Evolutionary conservation across 2,329 filamentous ascomycete species (phyloP).

Genomic region (Colletotrichum sp.): DNA sequence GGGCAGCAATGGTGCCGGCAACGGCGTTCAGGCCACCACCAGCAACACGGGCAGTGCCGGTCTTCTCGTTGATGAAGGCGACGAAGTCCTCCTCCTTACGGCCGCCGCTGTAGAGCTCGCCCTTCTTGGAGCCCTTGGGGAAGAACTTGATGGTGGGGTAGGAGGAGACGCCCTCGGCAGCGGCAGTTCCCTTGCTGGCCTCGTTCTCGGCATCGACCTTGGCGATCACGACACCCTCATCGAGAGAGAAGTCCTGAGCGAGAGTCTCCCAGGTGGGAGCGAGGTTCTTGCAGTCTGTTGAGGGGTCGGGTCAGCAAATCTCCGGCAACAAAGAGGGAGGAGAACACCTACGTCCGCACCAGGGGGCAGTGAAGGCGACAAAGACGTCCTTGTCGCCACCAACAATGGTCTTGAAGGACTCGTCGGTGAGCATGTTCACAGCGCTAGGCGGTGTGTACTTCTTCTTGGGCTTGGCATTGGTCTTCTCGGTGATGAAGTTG

Average conservation of each 20-base stretch:
- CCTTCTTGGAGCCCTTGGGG: slow-evolving; percentile 78
- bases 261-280: slow-evolving; percentile 90
- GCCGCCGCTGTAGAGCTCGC: slow-evolving; percentile 74
- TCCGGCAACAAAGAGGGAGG: not conserved
- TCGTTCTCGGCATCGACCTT: slow-evolving; percentile 95
- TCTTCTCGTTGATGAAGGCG: slow-evolving; percentile 84
- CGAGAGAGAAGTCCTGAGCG: slow-evolving; percentile 79
- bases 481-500: slow-evolving; percentile 85
- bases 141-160: slow-evolving; percentile 99
- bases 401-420: slow-evolving; percentile 76
- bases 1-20: slow-evolving; percentile 81
- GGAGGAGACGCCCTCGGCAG: slow-evolving; percentile 77
- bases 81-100: slow-evolving; percentile 80
- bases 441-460: slow-evolving; percentile 75
- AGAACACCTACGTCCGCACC: slow-evolving; percentile 88
- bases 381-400: slow-evolving; percentile 88
- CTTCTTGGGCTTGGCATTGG: slow-evolving; percentile 79
- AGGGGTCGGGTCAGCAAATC: slow-evolving; percentile 4
- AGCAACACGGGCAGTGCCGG: slow-evolving; percentile 81
- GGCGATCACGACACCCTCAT: slow-evolving; percentile 82
- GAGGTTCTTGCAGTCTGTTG: slow-evolving; percentile 91
- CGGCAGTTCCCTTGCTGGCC: slow-evolving; percentile 79
- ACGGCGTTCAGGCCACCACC: slow-evolving; percentile 80
- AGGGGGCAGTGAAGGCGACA: slow-evolving; percentile 96
- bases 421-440: slow-evolving; percentile 81